Percentiles rank a stretch among this genome's conserved stretches.
phyloP scores from a whole-genome alignment of 106 monocot species.

The Dendrobium officinale region DNA sequence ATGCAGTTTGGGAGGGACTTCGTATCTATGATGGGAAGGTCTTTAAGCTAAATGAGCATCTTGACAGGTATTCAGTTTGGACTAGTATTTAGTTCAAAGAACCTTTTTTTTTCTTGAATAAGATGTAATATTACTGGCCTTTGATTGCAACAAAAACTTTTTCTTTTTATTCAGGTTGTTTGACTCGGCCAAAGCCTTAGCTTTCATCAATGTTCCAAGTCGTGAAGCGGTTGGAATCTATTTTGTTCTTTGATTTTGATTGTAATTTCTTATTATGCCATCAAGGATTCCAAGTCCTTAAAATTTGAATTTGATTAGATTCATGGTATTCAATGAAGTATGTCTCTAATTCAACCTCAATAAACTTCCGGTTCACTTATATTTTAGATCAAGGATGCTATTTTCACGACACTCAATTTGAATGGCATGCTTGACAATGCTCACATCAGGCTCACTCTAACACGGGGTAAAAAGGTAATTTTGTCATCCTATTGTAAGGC shows the following conservation, averaged over 20 bases:
- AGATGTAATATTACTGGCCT: background rate
- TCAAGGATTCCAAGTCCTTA: background rate
- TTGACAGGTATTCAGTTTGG: constrained; percentile 50
- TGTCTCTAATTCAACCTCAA: background rate
- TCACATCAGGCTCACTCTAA: constrained; percentile 90
- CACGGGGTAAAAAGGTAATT: constrained; percentile 89
- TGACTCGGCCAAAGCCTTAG: constrained; percentile 94
- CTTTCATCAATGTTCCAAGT: constrained; percentile 78
- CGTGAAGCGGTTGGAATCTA: constrained; percentile 53
- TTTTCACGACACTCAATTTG: constrained; percentile 77
- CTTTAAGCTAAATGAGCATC: constrained; percentile 91
- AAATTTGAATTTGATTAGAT: background rate
- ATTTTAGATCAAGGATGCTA: constrained; percentile 79
- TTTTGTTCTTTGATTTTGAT: background rate
- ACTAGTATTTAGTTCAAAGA: background rate
- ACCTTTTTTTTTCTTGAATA: background rate
- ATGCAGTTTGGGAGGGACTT: constrained; percentile 96
- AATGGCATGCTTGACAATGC: constrained; percentile 98
- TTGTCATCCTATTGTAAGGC: background rate
- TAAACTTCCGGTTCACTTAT: background rate
- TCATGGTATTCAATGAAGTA: background rate
- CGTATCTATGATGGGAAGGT: constrained; percentile 83
- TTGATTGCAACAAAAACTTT: constrained; percentile 6
- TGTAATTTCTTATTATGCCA: background rate
- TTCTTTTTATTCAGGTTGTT: constrained; percentile 41